These are phyloP conservation scores for Casuarina glauca DNA, from an alignment of 306 rosid species.

Conservation along the genomic window DNA sequence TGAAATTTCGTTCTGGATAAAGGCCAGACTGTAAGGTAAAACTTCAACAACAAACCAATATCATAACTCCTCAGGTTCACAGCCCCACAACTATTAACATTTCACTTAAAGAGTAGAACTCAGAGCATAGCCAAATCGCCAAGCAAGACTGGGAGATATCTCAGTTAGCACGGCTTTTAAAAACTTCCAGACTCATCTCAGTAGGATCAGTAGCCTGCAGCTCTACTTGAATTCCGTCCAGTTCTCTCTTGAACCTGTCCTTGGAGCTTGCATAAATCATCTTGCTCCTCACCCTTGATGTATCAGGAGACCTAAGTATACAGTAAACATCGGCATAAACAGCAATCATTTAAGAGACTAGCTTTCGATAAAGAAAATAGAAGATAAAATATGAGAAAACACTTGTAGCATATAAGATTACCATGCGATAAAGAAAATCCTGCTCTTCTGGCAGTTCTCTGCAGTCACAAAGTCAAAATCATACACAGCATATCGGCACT, in stretches of 20 bases:
- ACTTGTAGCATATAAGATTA: conserved; percentile 31
- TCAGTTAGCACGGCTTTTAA: conserved; percentile 61
- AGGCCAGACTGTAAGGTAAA: conserved; percentile 22
- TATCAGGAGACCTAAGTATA: conserved; percentile 59
- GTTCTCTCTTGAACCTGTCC: conserved; percentile 69
- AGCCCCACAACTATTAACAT: conserved; percentile 39
- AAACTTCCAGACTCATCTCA: conserved; percentile 67
- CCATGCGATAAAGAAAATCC: conserved; percentile 79
- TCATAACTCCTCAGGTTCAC: conserved; percentile 29
- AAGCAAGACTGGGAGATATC: background rate
- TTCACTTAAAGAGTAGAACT: conserved; percentile 18
- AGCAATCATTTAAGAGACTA: background rate
- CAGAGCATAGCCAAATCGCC: conserved; percentile 4
- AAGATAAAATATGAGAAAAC: background rate
- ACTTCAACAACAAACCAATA: conserved; percentile 31
- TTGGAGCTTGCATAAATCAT: conserved; percentile 72
- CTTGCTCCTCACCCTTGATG: conserved; percentile 58
- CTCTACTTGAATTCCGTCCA: conserved; percentile 64
- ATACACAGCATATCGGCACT: conserved; percentile 75
- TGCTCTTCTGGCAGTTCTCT: conserved; percentile 78
- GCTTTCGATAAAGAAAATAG: background rate
- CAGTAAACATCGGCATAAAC: conserved; percentile 3
- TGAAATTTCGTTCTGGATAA: conserved; percentile 2
- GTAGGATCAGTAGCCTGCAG: conserved; percentile 71
- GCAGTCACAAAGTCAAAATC: conserved; percentile 66